A percentile compares a stretch with the other conserved stretches of the same genome.
Conservation (phyloP, 2,329 filamentous ascomycete genomes). For the Xylaria sp. region DNA sequence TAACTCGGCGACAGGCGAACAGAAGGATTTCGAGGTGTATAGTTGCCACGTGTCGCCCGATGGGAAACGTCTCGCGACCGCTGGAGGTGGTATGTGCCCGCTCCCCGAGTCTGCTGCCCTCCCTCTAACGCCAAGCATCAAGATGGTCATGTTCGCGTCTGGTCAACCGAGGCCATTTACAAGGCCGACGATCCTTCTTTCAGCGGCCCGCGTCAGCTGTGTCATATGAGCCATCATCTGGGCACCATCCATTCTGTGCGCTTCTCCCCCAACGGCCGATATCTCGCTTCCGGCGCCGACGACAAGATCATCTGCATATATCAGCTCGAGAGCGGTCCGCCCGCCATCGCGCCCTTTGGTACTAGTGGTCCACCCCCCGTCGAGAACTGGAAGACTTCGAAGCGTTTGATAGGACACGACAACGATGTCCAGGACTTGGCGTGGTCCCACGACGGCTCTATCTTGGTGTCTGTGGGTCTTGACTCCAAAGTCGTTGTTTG, state of each 20-base stretch:
- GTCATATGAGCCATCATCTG: conserved; percentile 97
- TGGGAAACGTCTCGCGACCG: conserved; percentile 89
- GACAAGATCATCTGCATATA: conserved; percentile 99
- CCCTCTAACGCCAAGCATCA: conserved; percentile 34
- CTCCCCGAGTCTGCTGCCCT: conserved; percentile 6
- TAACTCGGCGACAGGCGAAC: conserved; percentile 72
- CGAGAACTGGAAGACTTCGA: conserved; percentile 97
- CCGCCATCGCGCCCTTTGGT: conserved; percentile 77
- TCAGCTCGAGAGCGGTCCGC: conserved; percentile 83
- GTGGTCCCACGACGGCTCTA: conserved; percentile 95
- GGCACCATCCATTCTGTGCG: conserved; percentile 97
- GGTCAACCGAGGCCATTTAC: conserved; percentile 95
- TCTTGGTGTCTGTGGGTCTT: conserved; percentile 93
- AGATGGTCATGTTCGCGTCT: conserved; percentile 97
- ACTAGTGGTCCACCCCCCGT: conserved; percentile 90
- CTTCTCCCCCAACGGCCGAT: conserved; percentile 94
- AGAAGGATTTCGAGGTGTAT: conserved; percentile 98
- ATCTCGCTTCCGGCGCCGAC: conserved; percentile 95
- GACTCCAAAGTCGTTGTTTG: conserved; percentile 99
- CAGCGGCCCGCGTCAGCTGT: conserved; percentile 87
- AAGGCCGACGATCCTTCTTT: conserved; percentile 78
- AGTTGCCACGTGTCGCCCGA: conserved; percentile 97
- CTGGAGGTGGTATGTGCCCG: conserved; percentile 78
- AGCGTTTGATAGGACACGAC: conserved; percentile 93
- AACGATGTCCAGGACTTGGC: conserved; percentile 98